Percentiles rank a stretch among this genome's conserved stretches.
Evolutionary conservation across 345 rosid genomes (phyloP).

Genomic region (Rhodomyrtus tomentosa): DNA sequence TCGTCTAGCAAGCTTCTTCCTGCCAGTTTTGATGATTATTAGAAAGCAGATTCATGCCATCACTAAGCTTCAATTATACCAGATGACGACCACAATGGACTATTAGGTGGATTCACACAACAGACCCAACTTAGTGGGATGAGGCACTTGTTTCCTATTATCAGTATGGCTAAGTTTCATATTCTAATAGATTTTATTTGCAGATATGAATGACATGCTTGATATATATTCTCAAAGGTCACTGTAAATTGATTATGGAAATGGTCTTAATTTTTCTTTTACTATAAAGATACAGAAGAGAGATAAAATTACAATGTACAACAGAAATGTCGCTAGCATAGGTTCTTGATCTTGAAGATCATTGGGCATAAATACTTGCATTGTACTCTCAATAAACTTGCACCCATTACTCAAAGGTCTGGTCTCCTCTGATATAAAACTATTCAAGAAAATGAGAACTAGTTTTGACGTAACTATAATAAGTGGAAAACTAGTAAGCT

Average conservation of each 20-base stretch:
- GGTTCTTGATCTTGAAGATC: neutral
- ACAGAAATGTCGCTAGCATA: neutral
- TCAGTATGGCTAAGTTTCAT: neutral
- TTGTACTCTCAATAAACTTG: neutral
- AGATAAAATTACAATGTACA: neutral
- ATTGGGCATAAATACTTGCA: neutral
- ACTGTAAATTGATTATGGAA: neutral
- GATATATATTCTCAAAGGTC: neutral
- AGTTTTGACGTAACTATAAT: neutral
- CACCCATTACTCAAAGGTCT: neutral
- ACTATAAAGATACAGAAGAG: neutral
- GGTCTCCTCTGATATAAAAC: neutral
- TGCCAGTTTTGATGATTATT: conserved; percentile 6
- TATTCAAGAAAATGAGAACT: neutral
- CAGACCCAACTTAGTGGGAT: neutral
- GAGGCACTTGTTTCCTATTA: neutral
- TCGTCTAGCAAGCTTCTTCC: conserved; percentile 61
- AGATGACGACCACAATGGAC: neutral
- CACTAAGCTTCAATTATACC: neutral
- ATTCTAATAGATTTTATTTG: neutral
- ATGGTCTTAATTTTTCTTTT: neutral
- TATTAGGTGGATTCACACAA: neutral
- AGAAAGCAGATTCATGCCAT: neutral
- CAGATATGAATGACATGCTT: neutral
- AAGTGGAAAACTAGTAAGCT: neutral